Evolutionary conservation across 1,139 yeast species (phyloP).

Genomic region (Sugiyamaella pinicola): DNA sequence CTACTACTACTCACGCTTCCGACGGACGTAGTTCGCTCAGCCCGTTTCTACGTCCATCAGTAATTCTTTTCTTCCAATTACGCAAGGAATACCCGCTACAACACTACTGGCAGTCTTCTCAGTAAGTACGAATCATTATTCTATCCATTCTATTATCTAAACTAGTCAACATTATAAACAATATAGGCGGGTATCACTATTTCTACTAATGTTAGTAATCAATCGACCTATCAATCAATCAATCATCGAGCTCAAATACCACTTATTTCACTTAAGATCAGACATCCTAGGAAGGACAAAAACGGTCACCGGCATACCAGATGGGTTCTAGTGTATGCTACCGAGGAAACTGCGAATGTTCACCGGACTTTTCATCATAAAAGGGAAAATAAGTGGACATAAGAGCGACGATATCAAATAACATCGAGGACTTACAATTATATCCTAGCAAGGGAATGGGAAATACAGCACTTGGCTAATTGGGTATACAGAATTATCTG

Average conservation of each 20-base stretch:
- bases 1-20: too few relatives aligned
- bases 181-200: not conserved
- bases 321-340: conserved; percentile 82
- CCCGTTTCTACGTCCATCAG: too few relatives aligned
- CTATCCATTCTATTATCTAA: not conserved
- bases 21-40: too few relatives aligned
- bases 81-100: too few relatives aligned
- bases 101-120: too few relatives aligned
- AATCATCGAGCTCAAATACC: not conserved
- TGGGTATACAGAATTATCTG: not conserved
- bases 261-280: conserved; percentile 39
- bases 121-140: too few relatives aligned
- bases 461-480: not conserved
- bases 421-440: conserved; percentile 4
- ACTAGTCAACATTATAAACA: not conserved
- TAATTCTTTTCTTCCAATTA: too few relatives aligned
- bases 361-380: conserved; percentile 73
- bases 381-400: conserved; percentile 30
- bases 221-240: not conserved
- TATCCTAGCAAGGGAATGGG: too few relatives aligned
- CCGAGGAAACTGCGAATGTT: conserved; percentile 96
- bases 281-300: conserved; percentile 74
- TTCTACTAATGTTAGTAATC: conserved; percentile 3
- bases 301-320: conserved; percentile 82
- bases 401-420: not conserved